phyloP scores from a whole-genome alignment of 148 eudicot species.

The Euryodendron excelsum region DNA sequence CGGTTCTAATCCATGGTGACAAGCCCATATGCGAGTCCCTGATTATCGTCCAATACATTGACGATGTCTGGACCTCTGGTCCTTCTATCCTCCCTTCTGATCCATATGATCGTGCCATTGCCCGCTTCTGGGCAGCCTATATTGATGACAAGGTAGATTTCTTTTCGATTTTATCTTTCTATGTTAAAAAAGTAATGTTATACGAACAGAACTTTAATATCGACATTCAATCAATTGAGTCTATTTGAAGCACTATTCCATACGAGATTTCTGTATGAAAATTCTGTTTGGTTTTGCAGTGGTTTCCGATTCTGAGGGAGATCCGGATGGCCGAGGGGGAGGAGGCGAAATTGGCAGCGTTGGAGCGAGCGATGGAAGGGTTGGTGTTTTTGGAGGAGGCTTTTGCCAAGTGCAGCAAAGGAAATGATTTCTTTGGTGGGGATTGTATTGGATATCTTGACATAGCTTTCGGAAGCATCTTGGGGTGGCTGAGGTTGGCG shows the following conservation, averaged over 20 bases:
- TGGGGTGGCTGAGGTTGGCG: constrained; percentile 21
- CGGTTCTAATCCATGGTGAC: constrained; percentile 52
- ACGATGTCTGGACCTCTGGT: constrained; percentile 48
- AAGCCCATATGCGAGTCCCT: constrained; percentile 57
- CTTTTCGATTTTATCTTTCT: not conserved
- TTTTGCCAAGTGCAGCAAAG: constrained; percentile 27
- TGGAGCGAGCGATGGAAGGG: constrained; percentile 15
- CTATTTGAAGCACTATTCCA: no score
- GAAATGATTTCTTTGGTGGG: constrained; percentile 28
- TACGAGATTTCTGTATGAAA: no score
- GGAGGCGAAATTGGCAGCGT: constrained; percentile 4
- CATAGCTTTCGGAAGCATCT: constrained; percentile 30
- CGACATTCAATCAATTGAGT: no score
- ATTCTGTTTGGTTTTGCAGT: constrained; percentile 1
- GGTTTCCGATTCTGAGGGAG: not conserved
- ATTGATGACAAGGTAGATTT: constrained; percentile 45
- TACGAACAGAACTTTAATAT: no score
- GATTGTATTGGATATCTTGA: constrained; percentile 36
- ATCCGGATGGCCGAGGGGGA: not conserved
- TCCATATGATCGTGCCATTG: constrained; percentile 58
- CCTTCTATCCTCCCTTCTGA: constrained; percentile 56
- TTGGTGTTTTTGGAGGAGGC: constrained; percentile 26
- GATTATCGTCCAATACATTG: constrained; percentile 59
- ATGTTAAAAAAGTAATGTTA: no score
- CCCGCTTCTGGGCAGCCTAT: constrained; percentile 63